Evolutionary conservation across 2,329 filamentous ascomycete genomes (phyloP), one percentile per base, ranked within the genome.

Genomic region (Blastomyces emzantsi): DNA sequence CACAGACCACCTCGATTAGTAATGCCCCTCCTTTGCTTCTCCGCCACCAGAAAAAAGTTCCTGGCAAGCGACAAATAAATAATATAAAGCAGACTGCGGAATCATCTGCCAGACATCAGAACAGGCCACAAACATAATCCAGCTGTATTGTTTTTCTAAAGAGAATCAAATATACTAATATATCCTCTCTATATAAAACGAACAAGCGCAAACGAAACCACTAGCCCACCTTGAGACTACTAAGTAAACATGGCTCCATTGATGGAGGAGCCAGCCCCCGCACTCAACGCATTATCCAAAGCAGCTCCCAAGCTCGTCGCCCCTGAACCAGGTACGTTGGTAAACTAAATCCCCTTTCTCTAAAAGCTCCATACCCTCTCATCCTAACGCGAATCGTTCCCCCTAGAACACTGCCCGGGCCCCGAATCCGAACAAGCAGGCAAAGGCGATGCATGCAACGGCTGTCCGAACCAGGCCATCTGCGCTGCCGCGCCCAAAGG

Each of bases 401-500:
- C 54, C 15, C 62, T 8, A 79, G 92, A 97, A 77, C 92, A 97
- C 80, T 99, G 94, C 73, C 93, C 93, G 2, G 94, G 94, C 0
- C 94, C 78, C 28, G 77, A 80, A 67, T 80, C 79, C n/a, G 77
- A 79, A 61, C 73, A 79, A 70, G 84, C 84, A 57, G 85, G 84
- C 60, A 78, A 82, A 76, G 82, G 81, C 63, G 92, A 96, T 77
- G 92, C 91, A 54, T 99, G 94, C 80, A 90, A 88, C 58, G 92
- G 92, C 62, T 99, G 94, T 73, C 94, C 94, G 1, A 99, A 99
- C 80, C 92, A 99, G 79, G 81, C 86, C 58, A 96, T 99, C 71
- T 99, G 94, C 80, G 92, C 93, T 22, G 90, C 92, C 0, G 90
- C 92, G 1, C 92, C 93, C 28, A 97, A 97, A 77, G 94, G 93